Percentiles rank a stretch among this genome's conserved stretches.
Evolutionary conservation across 495 filamentous ascomycete genomes (phyloP).

Genomic region (Penicillium desertorum): DNA sequence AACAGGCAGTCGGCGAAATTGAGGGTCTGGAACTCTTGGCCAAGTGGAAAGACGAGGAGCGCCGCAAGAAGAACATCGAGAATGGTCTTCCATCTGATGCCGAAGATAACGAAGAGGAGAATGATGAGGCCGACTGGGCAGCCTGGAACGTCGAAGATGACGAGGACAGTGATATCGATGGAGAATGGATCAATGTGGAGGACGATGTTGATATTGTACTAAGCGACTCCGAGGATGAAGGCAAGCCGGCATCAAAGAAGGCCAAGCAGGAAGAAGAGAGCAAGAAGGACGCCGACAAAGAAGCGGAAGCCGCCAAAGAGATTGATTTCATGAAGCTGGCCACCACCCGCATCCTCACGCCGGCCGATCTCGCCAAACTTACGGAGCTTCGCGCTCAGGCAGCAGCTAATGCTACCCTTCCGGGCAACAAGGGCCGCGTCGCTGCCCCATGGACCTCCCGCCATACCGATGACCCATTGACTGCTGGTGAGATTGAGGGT

Average conservation of each 20-base stretch:
- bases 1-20: conserved; percentile 76
- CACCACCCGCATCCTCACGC: conserved; percentile 86
- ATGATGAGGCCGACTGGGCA: conserved; percentile 69
- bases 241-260: conserved; percentile 65
- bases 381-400: conserved; percentile 78
- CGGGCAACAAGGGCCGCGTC: conserved; percentile 44
- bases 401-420: conserved; percentile 61
- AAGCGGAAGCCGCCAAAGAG: conserved; percentile 28
- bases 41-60: conserved; percentile 90
- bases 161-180: conserved; percentile 69
- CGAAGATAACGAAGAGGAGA: conserved; percentile 54
- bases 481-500: conserved; percentile 81
- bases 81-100: conserved; percentile 58
- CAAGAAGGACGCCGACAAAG: conserved; percentile 21
- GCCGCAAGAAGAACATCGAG: conserved; percentile 65
- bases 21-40: conserved; percentile 91
- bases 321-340: conserved; percentile 63
- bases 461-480: conserved; percentile 79
- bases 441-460: conserved; percentile 46
- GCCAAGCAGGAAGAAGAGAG: conserved; percentile 33
- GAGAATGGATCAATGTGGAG: conserved; percentile 91
- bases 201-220: conserved; percentile 78
- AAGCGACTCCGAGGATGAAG: conserved; percentile 68
- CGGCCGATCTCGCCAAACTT: conserved; percentile 88
- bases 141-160: conserved; percentile 85